Conservation (phyloP, 805 yeast genomes). For the Metschnikowia drakensbergensis region DNA sequence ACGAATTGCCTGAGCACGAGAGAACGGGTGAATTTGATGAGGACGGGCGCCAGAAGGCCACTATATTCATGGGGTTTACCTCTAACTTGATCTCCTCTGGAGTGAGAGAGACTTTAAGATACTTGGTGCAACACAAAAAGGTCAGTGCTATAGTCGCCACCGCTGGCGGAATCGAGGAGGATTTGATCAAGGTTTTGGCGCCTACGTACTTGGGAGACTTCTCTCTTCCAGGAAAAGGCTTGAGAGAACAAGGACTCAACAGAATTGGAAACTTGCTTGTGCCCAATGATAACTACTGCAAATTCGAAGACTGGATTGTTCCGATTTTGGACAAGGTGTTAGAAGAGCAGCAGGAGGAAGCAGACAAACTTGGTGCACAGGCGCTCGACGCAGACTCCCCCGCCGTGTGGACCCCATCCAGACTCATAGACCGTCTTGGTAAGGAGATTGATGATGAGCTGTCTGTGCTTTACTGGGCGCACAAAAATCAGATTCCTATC, state of each 20-base stretch:
- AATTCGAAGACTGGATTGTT: constrained; percentile 97
- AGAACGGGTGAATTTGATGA: constrained; percentile 72
- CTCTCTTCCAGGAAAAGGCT: constrained; percentile 68
- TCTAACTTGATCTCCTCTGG: constrained; percentile 96
- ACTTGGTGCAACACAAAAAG: constrained; percentile 87
- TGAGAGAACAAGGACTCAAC: constrained; percentile 95
- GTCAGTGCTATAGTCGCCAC: constrained; percentile 94
- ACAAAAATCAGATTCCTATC: constrained; percentile 91
- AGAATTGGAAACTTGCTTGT: constrained; percentile 95
- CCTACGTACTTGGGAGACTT: constrained; percentile 96
- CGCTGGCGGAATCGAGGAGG: constrained; percentile 99
- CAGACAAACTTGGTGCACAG: constrained; percentile 46
- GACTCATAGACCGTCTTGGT: constrained; percentile 87
- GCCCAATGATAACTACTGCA: constrained; percentile 97
- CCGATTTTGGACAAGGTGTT: constrained; percentile 86
- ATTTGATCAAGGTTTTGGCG: constrained; percentile 91
- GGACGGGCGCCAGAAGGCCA: constrained; percentile 74
- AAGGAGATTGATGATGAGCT: constrained; percentile 92
- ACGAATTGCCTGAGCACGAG: constrained; percentile 63
- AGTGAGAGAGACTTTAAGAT: constrained; percentile 83
- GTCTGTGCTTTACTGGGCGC: constrained; percentile 96
- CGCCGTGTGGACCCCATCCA: constrained; percentile 92
- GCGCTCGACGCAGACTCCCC: constrained; percentile 59
- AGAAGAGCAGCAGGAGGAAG: constrained; percentile 79
- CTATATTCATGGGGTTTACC: constrained; percentile 94